Conservation (phyloP, 75 land plant species). For the Pinus tabuliformis region DNA sequence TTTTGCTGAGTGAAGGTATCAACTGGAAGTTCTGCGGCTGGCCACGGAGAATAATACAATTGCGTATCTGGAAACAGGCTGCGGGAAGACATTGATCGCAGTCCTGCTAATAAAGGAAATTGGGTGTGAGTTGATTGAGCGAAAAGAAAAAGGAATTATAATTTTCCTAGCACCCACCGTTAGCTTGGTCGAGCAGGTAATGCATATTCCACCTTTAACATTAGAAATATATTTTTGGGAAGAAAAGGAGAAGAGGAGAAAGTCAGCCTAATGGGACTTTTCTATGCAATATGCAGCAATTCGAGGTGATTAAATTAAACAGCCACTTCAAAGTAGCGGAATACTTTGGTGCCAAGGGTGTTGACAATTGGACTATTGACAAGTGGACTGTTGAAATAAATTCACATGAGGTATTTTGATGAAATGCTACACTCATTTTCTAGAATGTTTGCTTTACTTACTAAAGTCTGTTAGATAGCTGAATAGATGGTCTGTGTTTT, state of each 20-base stretch:
- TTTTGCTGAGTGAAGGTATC: constrained; percentile 50
- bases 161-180: constrained; percentile 93
- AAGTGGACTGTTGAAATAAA: constrained; percentile 60
- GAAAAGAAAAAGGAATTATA: constrained; percentile 28
- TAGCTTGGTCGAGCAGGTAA: constrained; percentile 74
- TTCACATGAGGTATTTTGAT: constrained; percentile 42
- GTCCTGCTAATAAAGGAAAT: constrained; percentile 70
- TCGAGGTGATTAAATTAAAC: constrained; percentile 42
- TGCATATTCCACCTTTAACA: background rate
- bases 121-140: constrained; percentile 18
- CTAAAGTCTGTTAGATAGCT: too few species aligned
- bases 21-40: constrained; percentile 45
- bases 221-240: background rate
- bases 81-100: constrained; percentile 89
- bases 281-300: constrained; percentile 59
- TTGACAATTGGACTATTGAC: constrained; percentile 58
- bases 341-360: constrained; percentile 66
- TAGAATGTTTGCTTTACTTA: too few species aligned
- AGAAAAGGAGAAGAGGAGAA: background rate
- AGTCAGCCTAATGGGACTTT: background rate
- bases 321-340: constrained; percentile 55
- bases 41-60: constrained; percentile 75
- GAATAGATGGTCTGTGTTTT: too few species aligned
- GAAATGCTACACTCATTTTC: background rate
- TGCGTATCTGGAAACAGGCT: constrained; percentile 78